These are phyloP conservation scores for Scedosporium boydii DNA, from an alignment of 2,329 filamentous ascomycete genomes.

Conservation along the genomic window DNA sequence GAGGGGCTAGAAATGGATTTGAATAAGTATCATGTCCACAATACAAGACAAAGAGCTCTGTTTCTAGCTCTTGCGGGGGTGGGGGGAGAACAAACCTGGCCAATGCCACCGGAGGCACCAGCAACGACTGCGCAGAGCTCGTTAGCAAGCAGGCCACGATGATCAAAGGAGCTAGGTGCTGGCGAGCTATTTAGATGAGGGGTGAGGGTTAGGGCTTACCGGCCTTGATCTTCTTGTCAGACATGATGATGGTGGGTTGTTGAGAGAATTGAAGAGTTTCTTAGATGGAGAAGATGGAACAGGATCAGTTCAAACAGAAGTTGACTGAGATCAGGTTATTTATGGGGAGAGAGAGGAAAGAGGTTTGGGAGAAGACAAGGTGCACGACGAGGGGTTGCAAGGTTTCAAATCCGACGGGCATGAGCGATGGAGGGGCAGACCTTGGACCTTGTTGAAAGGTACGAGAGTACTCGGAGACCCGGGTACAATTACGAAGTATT, in stretches of 20 bases:
- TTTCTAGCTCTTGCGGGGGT: neutral
- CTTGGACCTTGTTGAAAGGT: neutral
- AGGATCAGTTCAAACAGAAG: neutral
- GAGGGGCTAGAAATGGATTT: conserved; percentile 55
- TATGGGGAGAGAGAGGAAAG: conserved; percentile 4
- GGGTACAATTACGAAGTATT: too few species aligned
- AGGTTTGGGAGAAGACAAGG: conserved; percentile 7
- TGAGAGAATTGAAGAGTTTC: conserved; percentile 1
- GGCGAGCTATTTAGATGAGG: neutral
- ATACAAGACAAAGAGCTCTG: neutral
- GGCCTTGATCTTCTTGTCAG: conserved; percentile 48
- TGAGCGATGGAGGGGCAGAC: neutral
- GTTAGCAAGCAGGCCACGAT: neutral
- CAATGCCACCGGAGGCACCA: conserved; percentile 96
- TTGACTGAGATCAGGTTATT: conserved; percentile 2
- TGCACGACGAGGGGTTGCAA: conserved; percentile 4
- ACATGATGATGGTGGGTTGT: conserved; percentile 3
- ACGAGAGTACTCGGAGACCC: neutral
- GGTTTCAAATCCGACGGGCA: neutral
- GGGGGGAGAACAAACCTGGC: conserved; percentile 54
- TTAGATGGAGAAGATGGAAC: neutral
- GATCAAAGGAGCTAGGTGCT: neutral
- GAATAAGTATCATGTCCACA: neutral
- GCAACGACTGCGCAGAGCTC: conserved; percentile 58
- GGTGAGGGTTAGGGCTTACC: conserved; percentile 29